phyloP scores from a whole-genome alignment of 2,329 filamentous ascomycete species.

The Calonectria multiphialidica region DNA sequence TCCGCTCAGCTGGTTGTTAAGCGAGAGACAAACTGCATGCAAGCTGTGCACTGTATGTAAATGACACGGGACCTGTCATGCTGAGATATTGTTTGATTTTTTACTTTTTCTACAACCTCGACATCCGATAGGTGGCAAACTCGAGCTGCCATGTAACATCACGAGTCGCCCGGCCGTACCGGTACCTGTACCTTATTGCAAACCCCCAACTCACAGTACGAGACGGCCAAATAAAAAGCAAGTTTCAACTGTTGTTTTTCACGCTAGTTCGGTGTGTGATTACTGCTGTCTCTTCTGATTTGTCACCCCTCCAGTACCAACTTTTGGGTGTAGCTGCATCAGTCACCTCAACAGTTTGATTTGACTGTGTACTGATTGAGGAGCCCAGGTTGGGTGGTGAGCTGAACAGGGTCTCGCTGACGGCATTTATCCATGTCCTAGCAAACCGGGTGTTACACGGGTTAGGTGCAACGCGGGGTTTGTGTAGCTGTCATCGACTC shows the following conservation, averaged over 20 bases:
- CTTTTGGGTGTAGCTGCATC: neutral
- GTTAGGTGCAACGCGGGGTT: neutral
- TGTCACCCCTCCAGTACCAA: neutral
- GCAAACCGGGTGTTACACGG: neutral
- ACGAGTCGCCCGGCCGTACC: neutral
- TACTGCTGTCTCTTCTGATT: neutral
- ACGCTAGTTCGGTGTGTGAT: neutral
- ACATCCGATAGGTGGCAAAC: neutral
- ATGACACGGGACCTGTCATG: neutral
- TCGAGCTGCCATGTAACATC: neutral
- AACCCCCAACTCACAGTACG: too few species aligned
- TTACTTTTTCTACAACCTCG: neutral
- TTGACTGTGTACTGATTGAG: neutral
- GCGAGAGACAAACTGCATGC: neutral
- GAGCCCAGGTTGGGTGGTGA: neutral
- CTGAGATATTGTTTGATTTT: neutral
- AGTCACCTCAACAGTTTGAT: neutral
- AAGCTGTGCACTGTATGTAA: neutral
- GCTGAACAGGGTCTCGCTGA: neutral
- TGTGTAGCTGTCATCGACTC: neutral
- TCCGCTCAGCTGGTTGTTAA: neutral
- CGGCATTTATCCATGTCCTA: neutral
- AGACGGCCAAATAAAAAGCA: neutral
- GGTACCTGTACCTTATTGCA: neutral
- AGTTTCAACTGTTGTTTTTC: neutral